These are phyloP conservation scores for Jaltomata sinuosa DNA, from an alignment of 257 asterid species.

Conservation along the genomic window DNA sequence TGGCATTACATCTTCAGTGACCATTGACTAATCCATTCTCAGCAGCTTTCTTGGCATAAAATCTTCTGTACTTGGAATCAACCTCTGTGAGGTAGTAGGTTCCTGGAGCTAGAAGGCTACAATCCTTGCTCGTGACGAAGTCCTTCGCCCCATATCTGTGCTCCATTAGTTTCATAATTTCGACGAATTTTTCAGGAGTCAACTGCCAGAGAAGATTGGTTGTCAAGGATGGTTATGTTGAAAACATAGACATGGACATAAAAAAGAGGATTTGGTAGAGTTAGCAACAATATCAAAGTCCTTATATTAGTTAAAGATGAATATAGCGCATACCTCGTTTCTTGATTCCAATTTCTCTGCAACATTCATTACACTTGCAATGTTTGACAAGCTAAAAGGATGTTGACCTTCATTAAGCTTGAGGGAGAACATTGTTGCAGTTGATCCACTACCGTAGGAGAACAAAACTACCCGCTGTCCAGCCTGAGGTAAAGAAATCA, in stretches of 20 bases:
- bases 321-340: slow-evolving; percentile 54
- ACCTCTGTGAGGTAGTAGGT: slow-evolving; percentile 92
- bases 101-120: slow-evolving; percentile 79
- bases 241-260: not conserved
- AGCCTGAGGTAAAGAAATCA: slow-evolving; percentile 30
- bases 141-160: slow-evolving; percentile 94
- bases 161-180: slow-evolving; percentile 90
- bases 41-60: slow-evolving; percentile 57
- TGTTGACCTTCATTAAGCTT: slow-evolving; percentile 61
- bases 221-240: not conserved
- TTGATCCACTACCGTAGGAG: slow-evolving; percentile 90
- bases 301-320: not conserved
- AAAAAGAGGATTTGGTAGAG: not conserved
- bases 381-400: slow-evolving; percentile 85
- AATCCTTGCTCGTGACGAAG: slow-evolving; percentile 72
- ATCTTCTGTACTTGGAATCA: slow-evolving; percentile 86
- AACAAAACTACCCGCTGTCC: slow-evolving; percentile 86
- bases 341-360: slow-evolving; percentile 71
- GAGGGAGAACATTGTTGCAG: slow-evolving; percentile 90
- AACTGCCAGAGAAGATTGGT: slow-evolving; percentile 30
- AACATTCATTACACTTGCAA: slow-evolving; percentile 64
- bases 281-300: not conserved
- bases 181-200: slow-evolving; percentile 74
- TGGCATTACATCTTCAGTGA: slow-evolving; percentile 36
- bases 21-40: slow-evolving; percentile 67